Percentiles rank a stretch among this genome's conserved stretches.
Evolutionary conservation across 2,329 filamentous ascomycete genomes (phyloP).

Genomic region (Colletotrichum graminicola): DNA sequence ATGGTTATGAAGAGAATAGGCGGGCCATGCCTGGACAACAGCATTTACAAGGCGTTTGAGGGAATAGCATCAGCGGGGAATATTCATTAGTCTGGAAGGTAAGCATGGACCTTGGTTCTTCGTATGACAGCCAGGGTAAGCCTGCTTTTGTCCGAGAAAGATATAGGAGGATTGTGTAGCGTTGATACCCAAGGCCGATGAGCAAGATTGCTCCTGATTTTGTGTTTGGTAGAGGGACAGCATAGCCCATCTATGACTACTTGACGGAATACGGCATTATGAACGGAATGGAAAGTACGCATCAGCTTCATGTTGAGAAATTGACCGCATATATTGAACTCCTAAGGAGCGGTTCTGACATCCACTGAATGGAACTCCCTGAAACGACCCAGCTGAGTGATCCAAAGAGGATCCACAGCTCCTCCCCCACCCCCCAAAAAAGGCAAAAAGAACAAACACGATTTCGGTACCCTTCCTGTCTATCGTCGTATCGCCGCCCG

Average conservation of each 20-base stretch:
- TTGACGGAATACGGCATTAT: slow-evolving; percentile 1
- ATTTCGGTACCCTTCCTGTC: not conserved
- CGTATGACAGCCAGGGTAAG: not conserved
- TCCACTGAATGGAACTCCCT: not conserved
- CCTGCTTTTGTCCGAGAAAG: not conserved
- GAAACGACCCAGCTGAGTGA: not conserved
- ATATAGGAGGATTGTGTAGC: slow-evolving; percentile 3
- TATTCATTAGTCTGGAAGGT: not conserved
- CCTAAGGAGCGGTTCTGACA: slow-evolving; percentile 3
- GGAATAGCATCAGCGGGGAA: not conserved
- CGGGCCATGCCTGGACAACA: not conserved
- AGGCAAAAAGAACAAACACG: not conserved
- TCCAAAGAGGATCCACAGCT: not conserved
- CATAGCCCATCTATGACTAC: not conserved
- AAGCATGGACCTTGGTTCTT: not conserved
- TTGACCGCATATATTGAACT: not conserved
- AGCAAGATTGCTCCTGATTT: slow-evolving; percentile 13
- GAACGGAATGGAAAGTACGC: not conserved
- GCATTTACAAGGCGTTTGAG: slow-evolving; percentile 13
- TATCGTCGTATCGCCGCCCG: slow-evolving; percentile 7
- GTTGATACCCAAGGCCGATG: slow-evolving; percentile 11
- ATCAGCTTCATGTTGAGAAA: not conserved
- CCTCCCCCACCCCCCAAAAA: too few species aligned
- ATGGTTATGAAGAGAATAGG: not conserved
- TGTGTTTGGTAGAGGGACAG: not conserved